Evolutionary conservation across 225 moss, liverwort and hornwort species (phyloP), one percentile per base, ranked within the genome.

Genomic region (Pleurozium schreberi): DNA sequence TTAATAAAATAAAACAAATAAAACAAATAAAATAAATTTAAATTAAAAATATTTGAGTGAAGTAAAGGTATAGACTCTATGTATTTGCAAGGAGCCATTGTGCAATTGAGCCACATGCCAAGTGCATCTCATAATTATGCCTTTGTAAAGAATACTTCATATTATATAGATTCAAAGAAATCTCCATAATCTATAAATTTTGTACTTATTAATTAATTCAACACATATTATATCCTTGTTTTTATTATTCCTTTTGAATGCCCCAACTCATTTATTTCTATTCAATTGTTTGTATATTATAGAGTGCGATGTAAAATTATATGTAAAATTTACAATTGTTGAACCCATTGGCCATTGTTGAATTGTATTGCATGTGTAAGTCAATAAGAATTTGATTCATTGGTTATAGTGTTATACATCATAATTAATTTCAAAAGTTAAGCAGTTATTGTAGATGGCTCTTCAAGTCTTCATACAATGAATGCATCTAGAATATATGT

Each of bases 101-200:
- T 0, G 0, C 10, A 30, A 6, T 73, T 17, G n/a, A n/a, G n/a
- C n/a, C n/a, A n/a, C n/a, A n/a, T n/a, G n/a, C 45, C 28, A 11
- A 45, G 10, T 17, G 6, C 28, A 28, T 40, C 5, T 42, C 8
- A 69, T 42, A 70, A 68, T 68, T 23, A n/a, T 25, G 10, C 6
- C 14, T 7, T 40, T 23, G 1, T 69, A 2, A 42, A 42, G 42
- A 70, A 42, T 23, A 12, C 14, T 30, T 6, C 23, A 23, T 43
- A 9, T 27, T 27, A 16, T 27, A 71, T 9, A 5, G 3, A 27
- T 27, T 27, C 9, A 14, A 40, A 70, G 3, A 42, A 26, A 43
- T 70, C 9, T 26, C 15, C 5, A 71, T 6, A 71, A 16, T 9
- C 10, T 43, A 10, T 43, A 28, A 2, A 27, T 43, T 70, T 43